Evolutionary conservation across 208 protist species (phyloP), one percentile per base, ranked within the genome.

Genomic region (Leishmania turanica): DNA sequence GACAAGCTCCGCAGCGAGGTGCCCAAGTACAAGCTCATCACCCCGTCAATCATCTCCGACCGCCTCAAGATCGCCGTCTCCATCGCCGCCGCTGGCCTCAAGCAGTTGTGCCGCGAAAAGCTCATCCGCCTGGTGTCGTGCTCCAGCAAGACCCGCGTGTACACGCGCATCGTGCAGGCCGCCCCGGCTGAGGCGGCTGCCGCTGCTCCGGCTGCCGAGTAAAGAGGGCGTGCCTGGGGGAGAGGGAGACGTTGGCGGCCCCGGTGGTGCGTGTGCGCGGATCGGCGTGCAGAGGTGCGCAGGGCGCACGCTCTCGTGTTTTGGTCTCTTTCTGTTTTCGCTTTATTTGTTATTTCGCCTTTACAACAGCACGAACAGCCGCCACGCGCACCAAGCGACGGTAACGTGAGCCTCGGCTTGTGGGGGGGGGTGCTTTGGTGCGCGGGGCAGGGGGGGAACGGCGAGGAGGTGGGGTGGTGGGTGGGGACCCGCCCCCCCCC

Each of bases 1-100:
- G 91, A 93, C 78, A 95, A 96, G 85, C 89, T 98, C 65, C 79
- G 89, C 81, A 94, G 77, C 64, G 94, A 97, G 83, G 96, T 98
- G 40, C 95, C 96, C 80, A 98, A 97, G 90, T 96, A 95, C 89
- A 97, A 97, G 83, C 84, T 97, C 69, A 98, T 98, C 91, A 98
- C 96, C 75, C 89, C 93, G 19, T 90, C 92, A 56, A 93, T 96
- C 86, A 93, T 98, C 80, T 96, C 92, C 73, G 95, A 98, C 83
- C 90, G 93, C n/a, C 91, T 98, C 49, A 96, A 97, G 89, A 91
- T 97, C 79, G 85, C 90, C 88, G 93, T 95, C 79, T 89, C 92
- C 75, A 88, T 97, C 80, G 96, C 96, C 85, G 89, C 84, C 75
- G 87, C 87, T n/a, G 94, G 91, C 40, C 91, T 98, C 72, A 96